Evolutionary conservation across 2,329 filamentous ascomycete genomes (phyloP).

Genomic region (Curvularia verruculosa): DNA sequence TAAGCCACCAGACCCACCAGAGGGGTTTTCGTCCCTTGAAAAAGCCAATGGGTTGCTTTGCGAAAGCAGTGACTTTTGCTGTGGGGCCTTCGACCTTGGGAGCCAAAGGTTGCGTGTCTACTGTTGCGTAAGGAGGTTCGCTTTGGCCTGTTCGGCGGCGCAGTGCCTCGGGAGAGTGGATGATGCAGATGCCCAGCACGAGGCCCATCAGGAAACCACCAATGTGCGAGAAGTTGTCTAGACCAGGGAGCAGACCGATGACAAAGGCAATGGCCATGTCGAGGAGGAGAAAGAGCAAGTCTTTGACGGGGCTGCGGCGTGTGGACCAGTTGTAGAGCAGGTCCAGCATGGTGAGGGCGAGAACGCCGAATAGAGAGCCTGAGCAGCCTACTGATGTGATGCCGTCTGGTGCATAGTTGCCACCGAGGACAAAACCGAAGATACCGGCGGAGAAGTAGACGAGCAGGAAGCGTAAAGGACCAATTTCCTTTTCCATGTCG

Average conservation of each 20-base stretch:
- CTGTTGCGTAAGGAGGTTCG: slow-evolving; percentile 71
- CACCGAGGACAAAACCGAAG: slow-evolving; percentile 93
- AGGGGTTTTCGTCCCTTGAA: slow-evolving; percentile 91
- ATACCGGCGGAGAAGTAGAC: slow-evolving; percentile 93
- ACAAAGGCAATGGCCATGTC: slow-evolving; percentile 91
- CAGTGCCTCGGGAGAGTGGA: slow-evolving; percentile 85
- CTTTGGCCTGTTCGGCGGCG: slow-evolving; percentile 75
- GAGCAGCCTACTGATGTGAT: slow-evolving; percentile 86
- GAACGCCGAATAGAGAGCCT: slow-evolving; percentile 86
- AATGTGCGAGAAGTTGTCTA: slow-evolving; percentile 98
- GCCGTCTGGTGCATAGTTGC: slow-evolving; percentile 84
- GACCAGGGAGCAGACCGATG: slow-evolving; percentile 84
- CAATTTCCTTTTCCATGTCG: slow-evolving; percentile 92
- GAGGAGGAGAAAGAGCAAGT: slow-evolving; percentile 84
- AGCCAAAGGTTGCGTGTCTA: slow-evolving; percentile 48
- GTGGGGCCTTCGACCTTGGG: slow-evolving; percentile 18
- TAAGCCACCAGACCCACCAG: slow-evolving; percentile 98
- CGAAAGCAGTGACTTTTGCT: slow-evolving; percentile 50
- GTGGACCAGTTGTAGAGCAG: slow-evolving; percentile 91
- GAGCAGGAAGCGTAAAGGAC: slow-evolving; percentile 82
- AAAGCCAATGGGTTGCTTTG: slow-evolving; percentile 67
- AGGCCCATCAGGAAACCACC: slow-evolving; percentile 94
- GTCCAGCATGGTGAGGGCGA: slow-evolving; percentile 86
- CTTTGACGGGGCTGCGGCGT: slow-evolving; percentile 75
- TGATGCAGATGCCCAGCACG: slow-evolving; percentile 80